These are phyloP conservation scores for Oxytropis ochrocephala DNA, from an alignment of 306 rosid genomes.

Conservation along the genomic window DNA sequence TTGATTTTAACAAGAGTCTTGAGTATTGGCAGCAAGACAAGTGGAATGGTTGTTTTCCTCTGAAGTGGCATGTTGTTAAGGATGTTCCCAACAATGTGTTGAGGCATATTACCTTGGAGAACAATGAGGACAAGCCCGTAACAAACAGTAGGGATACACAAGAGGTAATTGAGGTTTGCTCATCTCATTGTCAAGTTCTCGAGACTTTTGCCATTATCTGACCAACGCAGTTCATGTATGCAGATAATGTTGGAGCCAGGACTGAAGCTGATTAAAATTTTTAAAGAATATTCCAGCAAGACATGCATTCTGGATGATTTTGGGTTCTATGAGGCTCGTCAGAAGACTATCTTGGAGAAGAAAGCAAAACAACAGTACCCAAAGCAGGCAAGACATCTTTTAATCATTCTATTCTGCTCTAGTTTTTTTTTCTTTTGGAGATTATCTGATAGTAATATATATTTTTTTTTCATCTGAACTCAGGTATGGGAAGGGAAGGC, in stretches of 20 bases:
- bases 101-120: conserved; percentile 87
- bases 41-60: conserved; percentile 97
- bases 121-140: conserved; percentile 95
- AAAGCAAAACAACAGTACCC: conserved; percentile 80
- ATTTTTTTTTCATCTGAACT: neutral
- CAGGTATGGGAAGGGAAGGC: conserved; percentile 96
- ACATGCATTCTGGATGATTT: conserved; percentile 91
- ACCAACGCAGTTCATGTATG: neutral
- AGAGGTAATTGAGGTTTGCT: conserved; percentile 46
- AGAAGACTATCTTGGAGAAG: conserved; percentile 85
- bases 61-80: conserved; percentile 92
- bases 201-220: neutral
- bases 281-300: conserved; percentile 72
- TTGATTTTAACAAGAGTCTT: conserved; percentile 77
- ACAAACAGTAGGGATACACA: conserved; percentile 97
- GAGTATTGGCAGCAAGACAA: conserved; percentile 99
- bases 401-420: neutral
- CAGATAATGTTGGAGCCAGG: conserved; percentile 85
- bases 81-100: conserved; percentile 91
- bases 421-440: neutral
- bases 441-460: neutral
- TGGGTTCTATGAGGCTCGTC: conserved; percentile 80
- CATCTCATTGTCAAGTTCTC: neutral
- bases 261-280: conserved; percentile 57
- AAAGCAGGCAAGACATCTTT: conserved; percentile 53